Evolutionary conservation across 352 stramenopile genomes (phyloP).

Genomic region (Globisporangium emineosum): DNA sequence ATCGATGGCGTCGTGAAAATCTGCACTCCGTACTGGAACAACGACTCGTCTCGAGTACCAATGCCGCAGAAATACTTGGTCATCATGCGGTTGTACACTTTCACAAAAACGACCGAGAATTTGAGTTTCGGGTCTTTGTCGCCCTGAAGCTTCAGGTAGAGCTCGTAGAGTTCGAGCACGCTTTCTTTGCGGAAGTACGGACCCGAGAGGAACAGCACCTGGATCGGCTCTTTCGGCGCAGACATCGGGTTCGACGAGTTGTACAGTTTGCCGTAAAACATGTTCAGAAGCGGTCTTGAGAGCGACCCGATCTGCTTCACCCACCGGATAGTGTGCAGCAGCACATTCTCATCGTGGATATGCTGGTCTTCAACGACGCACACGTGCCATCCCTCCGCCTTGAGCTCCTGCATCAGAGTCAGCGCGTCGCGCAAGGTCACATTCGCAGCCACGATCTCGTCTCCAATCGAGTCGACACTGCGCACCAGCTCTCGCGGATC

Average conservation of each 20-base stretch:
- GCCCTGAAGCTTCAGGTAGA: conserved; percentile 94
- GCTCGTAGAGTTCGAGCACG: conserved; percentile 86
- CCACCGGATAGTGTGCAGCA: conserved; percentile 71
- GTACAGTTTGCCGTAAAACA: conserved; percentile 76
- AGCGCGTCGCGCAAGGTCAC: conserved; percentile 55
- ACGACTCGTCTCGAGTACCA: conserved; percentile 87
- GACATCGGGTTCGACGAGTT: conserved; percentile 27
- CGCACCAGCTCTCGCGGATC: conserved; percentile 61
- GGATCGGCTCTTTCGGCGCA: conserved; percentile 67
- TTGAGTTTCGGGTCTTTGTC: conserved; percentile 94
- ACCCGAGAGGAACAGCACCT: conserved; percentile 91
- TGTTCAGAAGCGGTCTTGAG: conserved; percentile 55
- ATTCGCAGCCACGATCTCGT: conserved; percentile 58
- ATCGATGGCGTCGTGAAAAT: conserved; percentile 92
- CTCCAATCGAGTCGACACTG: conserved; percentile 71
- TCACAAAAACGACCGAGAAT: conserved; percentile 88
- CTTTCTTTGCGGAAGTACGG: conserved; percentile 95
- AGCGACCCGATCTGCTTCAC: conserved; percentile 60
- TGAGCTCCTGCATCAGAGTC: conserved; percentile 75
- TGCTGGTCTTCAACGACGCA: conserved; percentile 73
- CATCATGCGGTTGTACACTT: conserved; percentile 85
- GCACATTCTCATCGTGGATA: conserved; percentile 65
- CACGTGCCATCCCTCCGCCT: conserved; percentile 79
- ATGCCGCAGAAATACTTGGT: conserved; percentile 87
- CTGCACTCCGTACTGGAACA: conserved; percentile 92